Evolutionary conservation across 164 flowering plant species (phyloP).

Genomic region (Liriodendron chinense): DNA sequence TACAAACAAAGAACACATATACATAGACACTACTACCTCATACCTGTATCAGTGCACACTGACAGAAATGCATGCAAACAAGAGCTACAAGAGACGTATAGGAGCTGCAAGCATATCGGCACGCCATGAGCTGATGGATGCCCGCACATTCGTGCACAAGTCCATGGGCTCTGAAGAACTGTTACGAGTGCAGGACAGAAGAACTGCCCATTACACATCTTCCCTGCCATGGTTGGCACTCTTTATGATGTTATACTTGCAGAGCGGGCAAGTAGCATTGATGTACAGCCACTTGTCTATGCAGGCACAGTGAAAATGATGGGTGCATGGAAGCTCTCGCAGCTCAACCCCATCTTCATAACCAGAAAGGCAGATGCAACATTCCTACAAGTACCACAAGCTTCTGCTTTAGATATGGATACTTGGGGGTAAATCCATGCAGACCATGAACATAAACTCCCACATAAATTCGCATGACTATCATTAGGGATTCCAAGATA

Average conservation of each 20-base stretch:
- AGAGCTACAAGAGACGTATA: not conserved
- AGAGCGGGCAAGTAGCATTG: slow-evolving; percentile 78
- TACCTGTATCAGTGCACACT: not conserved
- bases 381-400: slow-evolving; percentile 43
- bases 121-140: not conserved
- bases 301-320: slow-evolving; percentile 72
- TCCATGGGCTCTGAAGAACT: slow-evolving; percentile 3
- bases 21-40: not conserved
- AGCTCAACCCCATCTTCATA: slow-evolving; percentile 72
- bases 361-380: slow-evolving; percentile 71
- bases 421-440: no score
- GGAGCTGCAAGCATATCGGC: not conserved
- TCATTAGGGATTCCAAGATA: not conserved
- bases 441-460: not conserved
- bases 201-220: slow-evolving; percentile 19
- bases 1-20: not conserved
- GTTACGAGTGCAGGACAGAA: not conserved
- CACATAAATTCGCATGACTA: not conserved
- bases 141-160: not conserved
- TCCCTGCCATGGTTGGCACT: slow-evolving; percentile 16
- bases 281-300: slow-evolving; percentile 78
- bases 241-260: slow-evolving; percentile 55
- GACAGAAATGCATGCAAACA: not conserved
- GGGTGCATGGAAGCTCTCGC: slow-evolving; percentile 69
- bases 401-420: not conserved